Percentiles rank a stretch among this genome's conserved stretches.
Conservation (phyloP, 2,329 filamentous ascomycete species). For the Biscogniauxia sp. region DNA sequence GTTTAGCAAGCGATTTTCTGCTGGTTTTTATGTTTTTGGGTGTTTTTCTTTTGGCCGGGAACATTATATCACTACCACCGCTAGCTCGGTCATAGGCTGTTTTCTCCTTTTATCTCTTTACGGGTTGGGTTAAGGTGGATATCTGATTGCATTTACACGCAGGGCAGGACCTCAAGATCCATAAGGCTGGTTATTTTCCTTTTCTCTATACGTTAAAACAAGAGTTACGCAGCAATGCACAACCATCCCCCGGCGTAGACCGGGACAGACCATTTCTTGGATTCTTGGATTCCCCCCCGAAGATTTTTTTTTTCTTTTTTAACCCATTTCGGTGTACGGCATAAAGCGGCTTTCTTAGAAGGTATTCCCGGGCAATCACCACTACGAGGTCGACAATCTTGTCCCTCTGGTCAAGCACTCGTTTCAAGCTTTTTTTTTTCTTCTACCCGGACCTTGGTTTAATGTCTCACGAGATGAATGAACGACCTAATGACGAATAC, state of each 20-base stretch:
- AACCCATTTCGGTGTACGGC: constrained; percentile 34
- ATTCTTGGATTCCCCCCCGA: constrained; percentile 40
- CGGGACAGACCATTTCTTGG: constrained; percentile 43
- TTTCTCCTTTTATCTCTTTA: constrained; percentile 46
- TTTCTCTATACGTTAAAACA: constrained; percentile 38
- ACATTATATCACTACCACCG: constrained; percentile 40
- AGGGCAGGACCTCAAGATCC: constrained; percentile 47
- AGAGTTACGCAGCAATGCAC: constrained; percentile 67
- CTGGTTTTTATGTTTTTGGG: too few species aligned
- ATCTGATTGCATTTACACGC: constrained; percentile 53
- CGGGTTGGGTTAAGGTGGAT: constrained; percentile 53
- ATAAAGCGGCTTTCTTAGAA: constrained; percentile 43
- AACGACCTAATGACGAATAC: constrained; percentile 34
- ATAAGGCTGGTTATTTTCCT: constrained; percentile 41
- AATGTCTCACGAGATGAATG: constrained; percentile 44
- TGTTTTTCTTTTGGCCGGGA: constrained; percentile 24
- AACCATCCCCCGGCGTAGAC: constrained; percentile 44
- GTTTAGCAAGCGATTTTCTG: constrained; percentile 42
- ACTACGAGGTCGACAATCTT: constrained; percentile 21
- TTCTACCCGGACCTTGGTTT: constrained; percentile 35
- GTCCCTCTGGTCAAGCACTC: constrained; percentile 31
- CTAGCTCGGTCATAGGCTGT: constrained; percentile 47
- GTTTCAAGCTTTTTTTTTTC: constrained; percentile 38
- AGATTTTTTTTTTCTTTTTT: constrained; percentile 32
- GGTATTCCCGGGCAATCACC: constrained; percentile 37